Base-by-base conservation (phyloP, 208 protist species). In the Wallacemonas rigidus region DNA sequence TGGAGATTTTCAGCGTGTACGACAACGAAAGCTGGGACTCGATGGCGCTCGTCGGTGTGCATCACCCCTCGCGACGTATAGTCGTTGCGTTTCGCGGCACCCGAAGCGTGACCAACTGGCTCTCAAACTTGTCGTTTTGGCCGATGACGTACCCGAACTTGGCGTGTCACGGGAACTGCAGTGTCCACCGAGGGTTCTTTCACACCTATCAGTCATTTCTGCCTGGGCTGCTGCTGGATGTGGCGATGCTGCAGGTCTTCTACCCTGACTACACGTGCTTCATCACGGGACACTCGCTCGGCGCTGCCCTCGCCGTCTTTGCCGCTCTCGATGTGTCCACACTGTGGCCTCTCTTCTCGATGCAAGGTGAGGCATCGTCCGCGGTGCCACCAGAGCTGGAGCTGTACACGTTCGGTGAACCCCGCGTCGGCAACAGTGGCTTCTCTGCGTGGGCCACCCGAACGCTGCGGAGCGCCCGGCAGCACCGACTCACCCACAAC, bases 271-370 rank as follows among this genome's bases (percentile, higher is more conserved):
- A 80, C 61, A 57, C 47, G 2, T n/a, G 91, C 14, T 72, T 93
- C 68, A 38, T 95, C 64, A 91, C 88, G 1, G 90, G 90, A 2
- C 90, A 95, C 83, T 90, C 83, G 5, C 76, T 95, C 17, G 90
- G 90, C 51, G 90, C 77, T n/a, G 90, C 90, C 5, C 68, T 93
- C 4, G 88, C 90, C 3, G 8, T 79, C 12, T 68, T 93, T 12
- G 58, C 70, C 14, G 83, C 86, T 1, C 50, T 84, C 5, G 83
- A 93, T 43, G 7, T 91, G 39, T 53, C 69, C 35, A 47, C 38
- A 50, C 57, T 55, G 1, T 55, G 61, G 48, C 0, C 11, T 15
- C 48, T 9, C 15, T 53, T 89, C 70, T 89, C 85, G 51, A 26
- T 26, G 26, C 26, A 26, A 26, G 26, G 26, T 26, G 26, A 26